Evolutionary conservation across 345 rosid species (phyloP).

Genomic region (Dovyalis caffra): DNA sequence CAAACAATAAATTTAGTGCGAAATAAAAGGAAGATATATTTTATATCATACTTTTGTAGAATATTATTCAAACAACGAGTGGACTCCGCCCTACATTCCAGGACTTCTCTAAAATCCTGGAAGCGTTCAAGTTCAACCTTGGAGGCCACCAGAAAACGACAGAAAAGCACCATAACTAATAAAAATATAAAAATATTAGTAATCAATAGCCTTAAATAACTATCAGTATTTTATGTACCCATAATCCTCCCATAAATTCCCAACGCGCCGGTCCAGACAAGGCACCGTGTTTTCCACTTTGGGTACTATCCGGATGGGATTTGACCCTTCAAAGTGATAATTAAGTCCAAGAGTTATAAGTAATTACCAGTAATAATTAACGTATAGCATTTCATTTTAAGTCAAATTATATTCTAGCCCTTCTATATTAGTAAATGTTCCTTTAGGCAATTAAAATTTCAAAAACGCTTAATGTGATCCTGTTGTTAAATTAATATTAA

Average conservation of each 20-base stretch:
- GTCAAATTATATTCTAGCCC: too few species aligned
- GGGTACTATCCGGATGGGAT: background rate
- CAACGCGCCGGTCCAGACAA: background rate
- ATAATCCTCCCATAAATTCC: background rate
- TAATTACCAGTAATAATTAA: background rate
- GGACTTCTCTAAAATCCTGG: background rate
- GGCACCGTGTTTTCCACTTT: background rate
- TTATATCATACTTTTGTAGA: background rate
- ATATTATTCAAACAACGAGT: background rate
- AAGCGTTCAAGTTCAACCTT: background rate
- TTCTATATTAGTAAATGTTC: too few species aligned
- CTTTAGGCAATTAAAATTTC: too few species aligned
- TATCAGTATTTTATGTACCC: too few species aligned
- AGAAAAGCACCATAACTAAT: too few species aligned
- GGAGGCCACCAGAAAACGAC: background rate
- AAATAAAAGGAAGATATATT: background rate
- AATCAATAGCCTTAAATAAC: too few species aligned
- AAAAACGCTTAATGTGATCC: too few species aligned
- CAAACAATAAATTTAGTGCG: too few species aligned
- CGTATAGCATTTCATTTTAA: background rate
- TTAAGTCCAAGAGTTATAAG: background rate
- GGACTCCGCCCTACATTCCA: background rate
- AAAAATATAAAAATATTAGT: too few species aligned
- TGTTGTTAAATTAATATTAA: too few species aligned
- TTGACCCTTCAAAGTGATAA: background rate